phyloP scores from a whole-genome alignment of 805 yeast genomes.

The Peterozyma xylosa region DNA sequence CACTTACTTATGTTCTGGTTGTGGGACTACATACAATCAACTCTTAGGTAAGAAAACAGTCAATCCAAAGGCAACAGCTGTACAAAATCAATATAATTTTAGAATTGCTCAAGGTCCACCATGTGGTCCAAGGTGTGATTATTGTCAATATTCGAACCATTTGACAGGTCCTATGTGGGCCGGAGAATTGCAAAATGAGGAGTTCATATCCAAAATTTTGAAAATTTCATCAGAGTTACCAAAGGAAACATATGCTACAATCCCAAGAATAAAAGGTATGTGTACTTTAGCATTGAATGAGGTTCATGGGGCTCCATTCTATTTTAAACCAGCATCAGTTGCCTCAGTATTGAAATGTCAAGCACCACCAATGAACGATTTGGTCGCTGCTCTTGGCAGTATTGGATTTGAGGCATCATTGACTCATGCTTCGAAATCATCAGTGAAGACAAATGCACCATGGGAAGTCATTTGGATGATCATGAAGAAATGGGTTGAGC shows the following conservation, averaged over 20 bases:
- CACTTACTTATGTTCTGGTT: slow-evolving; percentile 80
- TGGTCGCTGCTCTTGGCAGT: slow-evolving; percentile 77
- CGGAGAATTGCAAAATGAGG: slow-evolving; percentile 63
- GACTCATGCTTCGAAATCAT: slow-evolving; percentile 83
- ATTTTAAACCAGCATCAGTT: slow-evolving; percentile 71
- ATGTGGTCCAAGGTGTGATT: slow-evolving; percentile 53
- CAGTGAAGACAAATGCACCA: slow-evolving; percentile 87
- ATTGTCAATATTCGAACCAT: slow-evolving; percentile 65
- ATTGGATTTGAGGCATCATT: slow-evolving; percentile 76
- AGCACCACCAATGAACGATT: slow-evolving; percentile 68
- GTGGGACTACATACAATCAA: slow-evolving; percentile 68
- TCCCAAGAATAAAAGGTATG: slow-evolving; percentile 88
- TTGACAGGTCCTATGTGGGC: slow-evolving; percentile 98
- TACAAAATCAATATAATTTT: slow-evolving; percentile 31
- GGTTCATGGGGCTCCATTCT: slow-evolving; percentile 60
- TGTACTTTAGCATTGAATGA: slow-evolving; percentile 75
- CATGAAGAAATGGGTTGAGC: slow-evolving; percentile 53
- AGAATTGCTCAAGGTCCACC: slow-evolving; percentile 62
- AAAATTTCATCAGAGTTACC: slow-evolving; percentile 43
- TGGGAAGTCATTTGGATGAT: slow-evolving; percentile 73
- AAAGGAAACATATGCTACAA: slow-evolving; percentile 62
- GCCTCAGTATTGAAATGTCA: slow-evolving; percentile 74
- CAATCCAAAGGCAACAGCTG: slow-evolving; percentile 13
- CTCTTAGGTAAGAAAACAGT: slow-evolving; percentile 58
- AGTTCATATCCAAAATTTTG: slow-evolving; percentile 59